Evolutionary conservation across 805 yeast genomes (phyloP).

Genomic region (Candida manassasensis): DNA sequence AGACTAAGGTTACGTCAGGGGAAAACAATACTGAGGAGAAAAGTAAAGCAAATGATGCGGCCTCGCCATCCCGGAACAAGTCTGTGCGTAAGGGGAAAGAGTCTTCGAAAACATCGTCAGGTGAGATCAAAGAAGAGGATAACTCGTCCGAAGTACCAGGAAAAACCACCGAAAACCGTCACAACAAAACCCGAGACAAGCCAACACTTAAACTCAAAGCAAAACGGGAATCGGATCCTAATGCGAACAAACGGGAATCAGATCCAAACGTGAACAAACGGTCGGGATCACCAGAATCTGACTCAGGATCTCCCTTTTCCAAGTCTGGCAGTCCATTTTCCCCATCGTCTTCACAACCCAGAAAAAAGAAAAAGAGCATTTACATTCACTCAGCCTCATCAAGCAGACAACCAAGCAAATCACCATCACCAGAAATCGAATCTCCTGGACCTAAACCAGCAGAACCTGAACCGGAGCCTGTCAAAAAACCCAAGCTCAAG

Average conservation of each 20-base stretch:
- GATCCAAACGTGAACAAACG: too few relatives aligned
- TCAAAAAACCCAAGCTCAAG: slow-evolving; percentile 3
- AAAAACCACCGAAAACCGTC: neutral
- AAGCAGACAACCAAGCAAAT: slow-evolving; percentile 3
- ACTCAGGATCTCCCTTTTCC: slow-evolving; percentile 12
- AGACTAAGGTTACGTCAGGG: too few relatives aligned
- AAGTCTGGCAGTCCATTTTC: slow-evolving; percentile 17
- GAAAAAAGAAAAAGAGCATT: slow-evolving; percentile 22
- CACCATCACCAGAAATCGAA: slow-evolving; percentile 2
- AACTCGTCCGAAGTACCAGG: neutral
- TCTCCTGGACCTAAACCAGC: neutral
- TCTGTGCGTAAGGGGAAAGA: too few relatives aligned
- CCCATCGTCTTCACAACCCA: slow-evolving; percentile 6
- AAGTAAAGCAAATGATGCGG: too few relatives aligned
- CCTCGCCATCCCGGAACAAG: too few relatives aligned
- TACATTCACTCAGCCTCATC: slow-evolving; percentile 20
- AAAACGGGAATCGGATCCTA: too few relatives aligned
- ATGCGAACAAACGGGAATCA: too few relatives aligned
- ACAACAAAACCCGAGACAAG: neutral
- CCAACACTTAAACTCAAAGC: neutral
- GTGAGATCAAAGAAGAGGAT: too few relatives aligned
- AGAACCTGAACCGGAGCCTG: neutral
- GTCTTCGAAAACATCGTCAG: too few relatives aligned
- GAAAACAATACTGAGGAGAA: too few relatives aligned
- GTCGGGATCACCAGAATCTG: neutral